Base-by-base conservation (phyloP, 2,329 filamentous ascomycete genomes). In the Aspergillus uvarum region DNA sequence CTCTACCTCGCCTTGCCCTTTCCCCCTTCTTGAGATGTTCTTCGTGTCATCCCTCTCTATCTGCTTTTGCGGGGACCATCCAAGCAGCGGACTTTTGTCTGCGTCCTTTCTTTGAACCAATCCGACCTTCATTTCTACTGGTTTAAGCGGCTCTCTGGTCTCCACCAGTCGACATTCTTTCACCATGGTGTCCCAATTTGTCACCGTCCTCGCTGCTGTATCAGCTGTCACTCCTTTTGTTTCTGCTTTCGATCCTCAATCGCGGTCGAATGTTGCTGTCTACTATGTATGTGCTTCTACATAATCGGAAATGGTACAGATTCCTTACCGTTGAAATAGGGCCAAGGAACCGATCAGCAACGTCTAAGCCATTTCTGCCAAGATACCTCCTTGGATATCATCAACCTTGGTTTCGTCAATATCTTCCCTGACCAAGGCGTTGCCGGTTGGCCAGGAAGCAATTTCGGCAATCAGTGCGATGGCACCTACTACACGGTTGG, bases 391-490 rank as follows among this genome's bases (percentile, higher is more conserved):
- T 70, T 84, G 59, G 84, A 86, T 63, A 81, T 86, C 52, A 82
- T 87, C 68, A 82, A 81, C 61, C 71, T 86, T 60, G 82, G 75
- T 4, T 87, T 86, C 65, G 75, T 87, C 58, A 83, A 83, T 63
- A 64, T 74, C 44, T 86, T 85, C 65, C 83, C 84, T 0, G 75
- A 80, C 55, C 74, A 79, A 50, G 68, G 69, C 31, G 29, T 69
- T 19, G 77, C 75, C 44, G 79, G 78, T 38, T 83, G 77, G 63
- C 83, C 84, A 5, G 79, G 77, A 11, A 80, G 78, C 12, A 85
- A 86, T 73, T 86, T 85, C 67, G 84, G 81, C 62, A 84, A 83
- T 65, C 82, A 83, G 47, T 86, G 84, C 64, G 76, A 76, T 61
- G 74, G 72, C 7, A 60, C 65, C 14, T 71, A 70, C 7, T 83